Conservation (phyloP, 139 green algal species). For the Tetraselmis chui region DNA sequence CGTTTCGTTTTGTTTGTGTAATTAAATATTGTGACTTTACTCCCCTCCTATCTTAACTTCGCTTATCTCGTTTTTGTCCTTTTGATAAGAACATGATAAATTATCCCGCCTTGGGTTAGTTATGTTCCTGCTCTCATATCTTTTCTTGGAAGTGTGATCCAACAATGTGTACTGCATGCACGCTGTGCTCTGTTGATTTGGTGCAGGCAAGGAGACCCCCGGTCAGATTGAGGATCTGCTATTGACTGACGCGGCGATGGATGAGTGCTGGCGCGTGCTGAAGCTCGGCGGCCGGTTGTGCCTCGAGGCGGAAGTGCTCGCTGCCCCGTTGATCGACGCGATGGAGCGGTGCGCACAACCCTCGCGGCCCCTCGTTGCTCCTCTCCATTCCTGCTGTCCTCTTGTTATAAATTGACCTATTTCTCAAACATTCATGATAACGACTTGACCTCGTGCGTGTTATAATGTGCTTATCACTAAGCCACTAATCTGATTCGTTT, state of each 20-base stretch:
- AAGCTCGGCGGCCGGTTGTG: conserved; percentile 30
- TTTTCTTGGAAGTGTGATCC: no score
- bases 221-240: conserved; percentile 3
- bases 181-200: no score
- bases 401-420: neutral
- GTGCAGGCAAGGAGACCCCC: neutral
- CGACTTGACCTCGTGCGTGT: no score
- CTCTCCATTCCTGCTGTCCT: neutral
- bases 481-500: neutral
- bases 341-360: neutral
- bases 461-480: neutral
- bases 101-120: no score
- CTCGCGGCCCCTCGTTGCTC: neutral
- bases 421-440: no score
- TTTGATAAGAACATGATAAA: no score
- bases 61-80: no score
- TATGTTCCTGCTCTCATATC: no score
- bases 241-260: conserved; percentile 10
- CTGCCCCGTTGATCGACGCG: neutral
- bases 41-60: no score
- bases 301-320: conserved; percentile 17
- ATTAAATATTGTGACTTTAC: no score
- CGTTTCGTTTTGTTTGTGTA: no score
- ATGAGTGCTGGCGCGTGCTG: conserved; percentile 27
- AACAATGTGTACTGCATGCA: no score